Evolutionary conservation across 2,329 filamentous ascomycete genomes (phyloP).

Genomic region (Aspergillus pseudonomiae): DNA sequence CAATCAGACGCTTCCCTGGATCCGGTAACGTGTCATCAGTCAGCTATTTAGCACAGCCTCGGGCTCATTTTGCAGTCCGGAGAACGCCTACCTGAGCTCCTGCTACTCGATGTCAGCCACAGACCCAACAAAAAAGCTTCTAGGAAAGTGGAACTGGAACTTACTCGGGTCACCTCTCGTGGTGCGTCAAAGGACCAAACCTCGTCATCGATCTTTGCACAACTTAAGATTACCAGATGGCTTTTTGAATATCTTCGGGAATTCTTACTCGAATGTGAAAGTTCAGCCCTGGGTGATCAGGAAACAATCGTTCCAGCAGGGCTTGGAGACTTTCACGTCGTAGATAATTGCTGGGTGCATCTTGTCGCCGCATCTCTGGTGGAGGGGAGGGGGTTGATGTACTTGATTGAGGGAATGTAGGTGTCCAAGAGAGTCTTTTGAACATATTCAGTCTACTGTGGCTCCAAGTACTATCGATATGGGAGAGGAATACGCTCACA

Average conservation of each 20-base stretch:
- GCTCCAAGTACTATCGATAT: neutral
- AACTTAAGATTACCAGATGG: neutral
- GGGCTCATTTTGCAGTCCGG: constrained; percentile 11
- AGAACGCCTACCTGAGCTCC: constrained; percentile 19
- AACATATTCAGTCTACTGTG: neutral
- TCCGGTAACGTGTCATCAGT: constrained; percentile 2
- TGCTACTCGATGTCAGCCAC: constrained; percentile 14
- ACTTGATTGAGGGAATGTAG: neutral
- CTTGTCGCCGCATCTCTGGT: constrained; percentile 15
- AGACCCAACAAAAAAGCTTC: neutral
- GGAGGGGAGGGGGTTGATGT: neutral
- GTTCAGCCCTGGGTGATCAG: constrained; percentile 20
- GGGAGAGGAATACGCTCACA: neutral
- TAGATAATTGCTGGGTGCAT: constrained; percentile 20
- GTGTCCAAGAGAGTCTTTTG: neutral
- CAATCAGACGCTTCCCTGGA: constrained; percentile 8
- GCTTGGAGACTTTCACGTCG: constrained; percentile 20
- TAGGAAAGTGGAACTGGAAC: neutral
- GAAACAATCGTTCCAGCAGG: constrained; percentile 25
- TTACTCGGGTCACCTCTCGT: constrained; percentile 22
- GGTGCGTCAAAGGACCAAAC: constrained; percentile 25
- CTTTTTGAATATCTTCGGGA: constrained; percentile 1
- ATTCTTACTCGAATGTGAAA: constrained; percentile 26
- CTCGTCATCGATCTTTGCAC: constrained; percentile 20
- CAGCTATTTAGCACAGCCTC: constrained; percentile 15